Conservation (phyloP, 495 filamentous ascomycete genomes). For the Lentithecium fluviatile region DNA sequence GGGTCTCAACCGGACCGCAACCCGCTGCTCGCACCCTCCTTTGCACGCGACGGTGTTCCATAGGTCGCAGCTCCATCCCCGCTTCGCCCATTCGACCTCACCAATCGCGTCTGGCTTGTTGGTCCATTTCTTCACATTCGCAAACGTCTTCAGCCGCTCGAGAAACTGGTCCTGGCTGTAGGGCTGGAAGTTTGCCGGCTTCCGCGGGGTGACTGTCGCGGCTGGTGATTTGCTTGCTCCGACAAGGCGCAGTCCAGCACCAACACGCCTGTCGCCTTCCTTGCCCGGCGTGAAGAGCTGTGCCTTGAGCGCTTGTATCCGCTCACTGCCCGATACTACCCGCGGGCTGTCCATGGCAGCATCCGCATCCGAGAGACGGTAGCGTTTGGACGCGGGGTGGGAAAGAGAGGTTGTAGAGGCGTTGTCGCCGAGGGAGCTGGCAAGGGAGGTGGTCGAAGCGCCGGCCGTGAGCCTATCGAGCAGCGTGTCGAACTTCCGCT, state of each 20-base stretch:
- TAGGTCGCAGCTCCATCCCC: conserved; percentile 84
- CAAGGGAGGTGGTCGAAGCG: conserved; percentile 28
- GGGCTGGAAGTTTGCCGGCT: conserved; percentile 67
- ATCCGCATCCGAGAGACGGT: conserved; percentile 29
- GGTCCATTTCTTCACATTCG: conserved; percentile 84
- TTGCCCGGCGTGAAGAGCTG: conserved; percentile 16
- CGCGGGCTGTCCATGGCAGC: conserved; percentile 17
- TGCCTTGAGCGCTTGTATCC: conserved; percentile 23
- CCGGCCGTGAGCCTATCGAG: conserved; percentile 41
- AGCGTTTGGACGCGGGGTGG: conserved; percentile 30
- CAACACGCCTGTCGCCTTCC: conserved; percentile 4
- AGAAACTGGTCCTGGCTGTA: conserved; percentile 83
- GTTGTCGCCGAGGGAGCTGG: conserved; percentile 14
- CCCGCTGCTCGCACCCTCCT: conserved; percentile 73
- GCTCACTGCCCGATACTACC: conserved; percentile 22
- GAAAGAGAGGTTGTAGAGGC: conserved; percentile 23
- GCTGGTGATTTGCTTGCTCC: conserved; percentile 3
- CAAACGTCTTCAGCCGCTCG: conserved; percentile 77
- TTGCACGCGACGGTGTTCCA: conserved; percentile 79
- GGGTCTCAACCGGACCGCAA: conserved; percentile 66
- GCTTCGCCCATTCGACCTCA: conserved; percentile 93
- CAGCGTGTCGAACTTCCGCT: conserved; percentile 46
- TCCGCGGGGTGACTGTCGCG: conserved; percentile 20
- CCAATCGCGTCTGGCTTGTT: conserved; percentile 76
- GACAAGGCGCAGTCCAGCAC: conserved; percentile 11